Evolutionary conservation across 371 early-diverging fungal species (phyloP), one percentile per base, ranked within the genome.

Genomic region (Nematocida minor): DNA sequence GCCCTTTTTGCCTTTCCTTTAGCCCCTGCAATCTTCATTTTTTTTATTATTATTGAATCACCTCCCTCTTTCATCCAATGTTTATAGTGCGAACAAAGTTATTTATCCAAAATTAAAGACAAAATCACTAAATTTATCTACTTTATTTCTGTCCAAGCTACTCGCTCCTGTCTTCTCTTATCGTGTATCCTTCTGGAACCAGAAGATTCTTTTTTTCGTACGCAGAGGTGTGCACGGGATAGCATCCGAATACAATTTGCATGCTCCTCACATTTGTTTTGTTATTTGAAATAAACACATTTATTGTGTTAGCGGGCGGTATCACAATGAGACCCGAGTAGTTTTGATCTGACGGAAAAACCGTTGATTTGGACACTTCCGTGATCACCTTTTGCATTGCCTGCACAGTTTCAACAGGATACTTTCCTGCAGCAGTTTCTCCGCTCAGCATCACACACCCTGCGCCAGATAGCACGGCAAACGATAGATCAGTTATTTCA

Each of bases 371-470:
- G n/a, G 22, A 20, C 2, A 14, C 27, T 38, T 34, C 9, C 34
- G 18, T n/a, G 6, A 74, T 11, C 14, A 79, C 74, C n/a, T 4
- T 38, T 16, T 51, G 27, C 79, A 79, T 79, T 20, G 34, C 38
- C 4, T 25, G 25, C 3, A 87, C 80, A 31, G 66, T 48, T 89
- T 69, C 90, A 83, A 60, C 91, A 90, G 85, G 93, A 91, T 71
- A 77, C 80, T 14, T 90, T 14, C 89, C 97, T 85, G 91, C 91
- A 63, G 97, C 97, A 2, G 95, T 95, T 87, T 97, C 97, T 71
- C 93, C 94, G 57, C 94, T 94, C 63, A 96, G 87, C 97, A 97
- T 97, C 80, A 96, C 95, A 83, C 93, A 91, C 85, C 94, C 96
- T 44, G 93, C 91, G 57, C 95, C 95, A 84, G 94, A 94, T 69